Conservation (phyloP, 75 land plant species). For the Ceratopteris richardii region DNA sequence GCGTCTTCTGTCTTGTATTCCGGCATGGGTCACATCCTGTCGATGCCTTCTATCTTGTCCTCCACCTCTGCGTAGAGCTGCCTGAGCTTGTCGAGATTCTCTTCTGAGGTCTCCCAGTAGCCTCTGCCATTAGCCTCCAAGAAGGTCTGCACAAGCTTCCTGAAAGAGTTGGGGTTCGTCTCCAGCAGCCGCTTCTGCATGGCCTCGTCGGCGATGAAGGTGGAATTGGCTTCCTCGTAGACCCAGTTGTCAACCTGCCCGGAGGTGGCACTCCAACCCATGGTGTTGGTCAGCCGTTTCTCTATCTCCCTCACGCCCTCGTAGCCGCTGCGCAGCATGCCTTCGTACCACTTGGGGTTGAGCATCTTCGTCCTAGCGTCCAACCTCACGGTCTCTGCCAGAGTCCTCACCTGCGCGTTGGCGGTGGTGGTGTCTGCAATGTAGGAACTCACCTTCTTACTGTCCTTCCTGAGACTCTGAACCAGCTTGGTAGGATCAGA, state of each 20-base stretch:
- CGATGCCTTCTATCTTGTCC: slow-evolving; percentile 96
- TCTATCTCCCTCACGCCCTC: slow-evolving; percentile 99
- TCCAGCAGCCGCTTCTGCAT: slow-evolving; percentile 89
- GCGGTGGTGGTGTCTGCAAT: slow-evolving; percentile 99
- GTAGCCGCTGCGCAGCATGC: slow-evolving; percentile 90
- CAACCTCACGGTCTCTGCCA: slow-evolving; percentile 89
- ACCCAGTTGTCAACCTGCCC: slow-evolving; percentile 99
- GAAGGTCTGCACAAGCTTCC: slow-evolving; percentile 96
- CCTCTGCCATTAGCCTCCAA: slow-evolving; percentile 97
- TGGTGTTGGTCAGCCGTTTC: slow-evolving; percentile 95
- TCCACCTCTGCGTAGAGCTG: slow-evolving; percentile 96
- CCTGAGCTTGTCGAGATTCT: slow-evolving; percentile 78
- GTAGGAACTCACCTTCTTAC: slow-evolving; percentile 89
- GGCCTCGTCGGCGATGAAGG: slow-evolving; percentile 88
- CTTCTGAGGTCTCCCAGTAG: slow-evolving; percentile 95
- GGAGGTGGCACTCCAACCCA: slow-evolving; percentile 99
- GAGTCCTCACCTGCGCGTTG: slow-evolving; percentile 91
- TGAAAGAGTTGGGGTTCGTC: slow-evolving; percentile 94
- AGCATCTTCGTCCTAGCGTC: slow-evolving; percentile 95
- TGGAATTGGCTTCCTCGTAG: slow-evolving; percentile 93
- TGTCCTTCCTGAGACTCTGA: slow-evolving; percentile 74
- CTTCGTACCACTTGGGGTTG: slow-evolving; percentile 99
- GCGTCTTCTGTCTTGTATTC: too few relatives aligned
- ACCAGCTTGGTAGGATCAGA: slow-evolving; percentile 98
- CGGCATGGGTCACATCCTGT: too few relatives aligned